Percentiles rank a stretch among this genome's conserved stretches.
Evolutionary conservation across 805 yeast species (phyloP).

Genomic region (Wilhelminamyces savonicus): DNA sequence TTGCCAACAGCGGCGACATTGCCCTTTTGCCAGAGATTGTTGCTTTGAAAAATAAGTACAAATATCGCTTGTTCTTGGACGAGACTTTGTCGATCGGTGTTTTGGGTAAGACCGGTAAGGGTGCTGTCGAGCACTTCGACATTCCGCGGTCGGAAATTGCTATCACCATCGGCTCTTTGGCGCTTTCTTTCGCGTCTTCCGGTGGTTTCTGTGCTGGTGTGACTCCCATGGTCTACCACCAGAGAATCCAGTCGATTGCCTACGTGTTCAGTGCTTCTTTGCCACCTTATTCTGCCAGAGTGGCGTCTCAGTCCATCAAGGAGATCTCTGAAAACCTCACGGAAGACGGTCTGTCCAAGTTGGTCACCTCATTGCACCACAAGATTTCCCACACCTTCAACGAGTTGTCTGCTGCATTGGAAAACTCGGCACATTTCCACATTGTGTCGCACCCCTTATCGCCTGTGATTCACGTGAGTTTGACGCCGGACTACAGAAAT

Average conservation of each 20-base stretch:
- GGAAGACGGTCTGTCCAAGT: slow-evolving; percentile 25
- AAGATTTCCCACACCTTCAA: slow-evolving; percentile 36
- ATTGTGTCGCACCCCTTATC: slow-evolving; percentile 55
- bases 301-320: slow-evolving; percentile 48
- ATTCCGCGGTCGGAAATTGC: slow-evolving; percentile 71
- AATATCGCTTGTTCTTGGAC: slow-evolving; percentile 81
- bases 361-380: slow-evolving; percentile 29
- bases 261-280: slow-evolving; percentile 92
- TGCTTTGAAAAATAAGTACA: slow-evolving; percentile 71
- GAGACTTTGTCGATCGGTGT: slow-evolving; percentile 85
- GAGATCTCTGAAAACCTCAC: slow-evolving; percentile 34
- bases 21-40: slow-evolving; percentile 64
- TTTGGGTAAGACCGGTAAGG: slow-evolving; percentile 80
- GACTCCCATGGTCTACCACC: slow-evolving; percentile 79
- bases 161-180: slow-evolving; percentile 82
- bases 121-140: slow-evolving; percentile 68
- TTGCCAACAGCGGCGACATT: slow-evolving; percentile 74
- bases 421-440: slow-evolving; percentile 33
- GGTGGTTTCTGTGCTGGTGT: slow-evolving; percentile 95
- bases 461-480: slow-evolving; percentile 63
- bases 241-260: slow-evolving; percentile 82
- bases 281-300: slow-evolving; percentile 83
- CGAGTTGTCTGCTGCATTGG: slow-evolving; percentile 33
- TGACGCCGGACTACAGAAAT: slow-evolving; percentile 42
- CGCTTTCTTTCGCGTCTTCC: slow-evolving; percentile 71